phyloP scores from a whole-genome alignment of 2,329 filamentous ascomycete species.

The Ploettnerulaceae sp. region DNA sequence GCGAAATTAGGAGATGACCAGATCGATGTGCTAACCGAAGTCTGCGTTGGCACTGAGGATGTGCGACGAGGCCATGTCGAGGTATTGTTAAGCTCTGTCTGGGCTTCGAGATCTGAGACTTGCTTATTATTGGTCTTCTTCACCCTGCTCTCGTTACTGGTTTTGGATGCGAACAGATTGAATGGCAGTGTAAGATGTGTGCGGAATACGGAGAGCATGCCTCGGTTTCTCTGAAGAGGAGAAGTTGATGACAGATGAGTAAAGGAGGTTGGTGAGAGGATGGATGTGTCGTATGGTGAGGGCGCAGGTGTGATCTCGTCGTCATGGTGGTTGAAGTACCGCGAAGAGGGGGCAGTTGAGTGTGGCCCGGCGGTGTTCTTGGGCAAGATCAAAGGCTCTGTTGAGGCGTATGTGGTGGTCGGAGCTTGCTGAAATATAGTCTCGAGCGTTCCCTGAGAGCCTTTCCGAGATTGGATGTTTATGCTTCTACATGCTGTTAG shows the following conservation, averaged over 20 bases:
- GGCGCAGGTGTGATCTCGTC: constrained; percentile 5
- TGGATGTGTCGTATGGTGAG: constrained; percentile 1
- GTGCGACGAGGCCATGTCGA: neutral
- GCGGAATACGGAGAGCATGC: constrained; percentile 19
- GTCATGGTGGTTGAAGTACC: neutral
- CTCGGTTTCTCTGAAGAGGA: neutral
- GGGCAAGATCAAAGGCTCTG: neutral
- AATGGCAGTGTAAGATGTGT: constrained; percentile 24
- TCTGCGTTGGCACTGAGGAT: neutral
- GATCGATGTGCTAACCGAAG: constrained; percentile 3
- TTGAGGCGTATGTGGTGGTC: neutral
- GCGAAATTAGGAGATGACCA: constrained; percentile 1
- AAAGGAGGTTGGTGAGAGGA: neutral
- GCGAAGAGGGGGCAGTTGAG: neutral
- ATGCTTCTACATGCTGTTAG: neutral
- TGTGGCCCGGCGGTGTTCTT: neutral
- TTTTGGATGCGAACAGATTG: constrained; percentile 11
- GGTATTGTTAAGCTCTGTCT: neutral
- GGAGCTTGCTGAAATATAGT: neutral
- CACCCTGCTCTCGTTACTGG: neutral
- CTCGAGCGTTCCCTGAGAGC: constrained; percentile 2
- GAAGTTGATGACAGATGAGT: neutral
- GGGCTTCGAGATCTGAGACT: constrained; percentile 8
- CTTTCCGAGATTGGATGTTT: constrained; percentile 2
- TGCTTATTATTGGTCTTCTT: neutral